A percentile compares a stretch with the other conserved stretches of the same genome.
These are phyloP conservation scores for Erodium chrysanthum DNA, from an alignment of 441 rosid species.

Conservation along the genomic window DNA sequence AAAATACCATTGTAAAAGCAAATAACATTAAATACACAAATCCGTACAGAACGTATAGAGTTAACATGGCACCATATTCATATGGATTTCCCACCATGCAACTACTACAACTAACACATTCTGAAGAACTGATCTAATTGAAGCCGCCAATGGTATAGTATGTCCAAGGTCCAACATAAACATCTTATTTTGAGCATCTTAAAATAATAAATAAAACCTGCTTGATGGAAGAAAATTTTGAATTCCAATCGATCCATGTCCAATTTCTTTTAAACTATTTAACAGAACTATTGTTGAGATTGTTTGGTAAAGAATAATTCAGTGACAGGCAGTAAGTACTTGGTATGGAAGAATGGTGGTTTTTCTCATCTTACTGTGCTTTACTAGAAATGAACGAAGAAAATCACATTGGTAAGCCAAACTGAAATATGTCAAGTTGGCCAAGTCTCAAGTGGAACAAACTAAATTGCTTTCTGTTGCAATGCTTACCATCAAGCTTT, in stretches of 20 bases:
- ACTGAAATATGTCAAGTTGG: neutral
- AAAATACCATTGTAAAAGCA: neutral
- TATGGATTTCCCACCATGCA: neutral
- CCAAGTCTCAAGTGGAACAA: neutral
- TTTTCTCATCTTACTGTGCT: too few species aligned
- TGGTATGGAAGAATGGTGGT: too few species aligned
- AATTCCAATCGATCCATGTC: neutral
- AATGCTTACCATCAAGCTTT: neutral
- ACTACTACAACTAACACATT: slow-evolving; percentile 3
- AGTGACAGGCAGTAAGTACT: too few species aligned
- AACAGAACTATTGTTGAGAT: too few species aligned
- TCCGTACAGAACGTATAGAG: neutral
- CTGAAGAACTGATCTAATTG: neutral
- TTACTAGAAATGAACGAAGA: too few species aligned
- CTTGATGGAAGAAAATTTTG: neutral
- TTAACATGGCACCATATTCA: neutral
- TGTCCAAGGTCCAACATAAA: neutral
- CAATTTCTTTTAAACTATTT: too few species aligned
- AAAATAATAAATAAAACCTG: neutral
- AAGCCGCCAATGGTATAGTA: neutral
- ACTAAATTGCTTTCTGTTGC: neutral
- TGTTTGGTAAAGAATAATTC: too few species aligned
- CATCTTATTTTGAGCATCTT: neutral
- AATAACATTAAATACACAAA: slow-evolving; percentile 1
- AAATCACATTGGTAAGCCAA: neutral